Evolutionary conservation across 352 stramenopile species (phyloP).

Genomic region (Phytophthora hybrid): DNA sequence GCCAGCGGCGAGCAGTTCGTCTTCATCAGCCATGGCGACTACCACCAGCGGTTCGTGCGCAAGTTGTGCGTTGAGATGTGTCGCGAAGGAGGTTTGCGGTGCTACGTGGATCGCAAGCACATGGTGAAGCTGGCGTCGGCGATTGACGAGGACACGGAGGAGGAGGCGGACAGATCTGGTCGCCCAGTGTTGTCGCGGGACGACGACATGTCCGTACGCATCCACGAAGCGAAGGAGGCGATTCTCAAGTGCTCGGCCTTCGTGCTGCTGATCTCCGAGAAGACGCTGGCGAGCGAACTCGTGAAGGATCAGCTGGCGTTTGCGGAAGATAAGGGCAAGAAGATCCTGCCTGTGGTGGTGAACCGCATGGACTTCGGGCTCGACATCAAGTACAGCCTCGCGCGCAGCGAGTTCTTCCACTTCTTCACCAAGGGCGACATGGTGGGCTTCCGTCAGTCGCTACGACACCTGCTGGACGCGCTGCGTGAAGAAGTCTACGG

Average conservation of each 20-base stretch:
- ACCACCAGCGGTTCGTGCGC: constrained; percentile 74
- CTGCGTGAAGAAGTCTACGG: constrained; percentile 77
- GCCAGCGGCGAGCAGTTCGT: constrained; percentile 79
- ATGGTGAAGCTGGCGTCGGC: constrained; percentile 34
- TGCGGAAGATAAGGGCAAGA: constrained; percentile 87
- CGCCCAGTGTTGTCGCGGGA: constrained; percentile 28
- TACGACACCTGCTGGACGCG: constrained; percentile 62
- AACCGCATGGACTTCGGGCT: constrained; percentile 73
- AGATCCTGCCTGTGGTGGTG: constrained; percentile 77
- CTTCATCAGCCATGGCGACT: constrained; percentile 86
- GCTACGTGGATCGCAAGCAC: constrained; percentile 71
- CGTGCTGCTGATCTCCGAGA: constrained; percentile 76
- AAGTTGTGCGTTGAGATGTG: constrained; percentile 78
- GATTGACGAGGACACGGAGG: constrained; percentile 45
- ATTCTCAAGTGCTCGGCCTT: constrained; percentile 87
- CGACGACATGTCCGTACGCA: constrained; percentile 72
- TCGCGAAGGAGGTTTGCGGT: constrained; percentile 68
- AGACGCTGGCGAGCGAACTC: constrained; percentile 75
- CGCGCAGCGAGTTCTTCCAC: constrained; percentile 81
- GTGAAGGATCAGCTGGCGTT: constrained; percentile 86
- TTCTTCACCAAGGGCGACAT: constrained; percentile 86
- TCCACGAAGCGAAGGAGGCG: constrained; percentile 83
- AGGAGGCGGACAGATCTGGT: constrained; percentile 20
- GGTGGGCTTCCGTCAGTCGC: constrained; percentile 73
- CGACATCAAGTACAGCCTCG: constrained; percentile 84